phyloP scores from a whole-genome alignment of 2,329 filamentous ascomycete genomes.

The Nemania sp. region DNA sequence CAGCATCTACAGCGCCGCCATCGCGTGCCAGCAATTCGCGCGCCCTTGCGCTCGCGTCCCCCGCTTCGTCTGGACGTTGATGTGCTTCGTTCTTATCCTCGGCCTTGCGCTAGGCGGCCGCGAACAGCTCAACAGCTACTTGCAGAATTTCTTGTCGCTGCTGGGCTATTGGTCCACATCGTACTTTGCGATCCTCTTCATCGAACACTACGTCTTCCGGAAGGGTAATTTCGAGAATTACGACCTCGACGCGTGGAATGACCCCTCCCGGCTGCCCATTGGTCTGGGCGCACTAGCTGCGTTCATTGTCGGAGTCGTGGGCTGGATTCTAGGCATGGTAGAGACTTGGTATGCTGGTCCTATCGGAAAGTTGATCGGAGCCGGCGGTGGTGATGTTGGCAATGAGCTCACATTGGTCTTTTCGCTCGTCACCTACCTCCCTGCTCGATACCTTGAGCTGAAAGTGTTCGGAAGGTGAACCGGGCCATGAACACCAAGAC shows the following conservation, averaged over 20 bases:
- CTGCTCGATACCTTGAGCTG: constrained; percentile 53
- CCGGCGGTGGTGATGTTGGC: constrained; percentile 52
- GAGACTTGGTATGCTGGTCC: constrained; percentile 59
- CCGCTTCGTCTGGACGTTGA: constrained; percentile 51
- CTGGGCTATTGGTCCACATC: constrained; percentile 55
- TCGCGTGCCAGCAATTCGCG: constrained; percentile 47
- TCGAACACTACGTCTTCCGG: constrained; percentile 54
- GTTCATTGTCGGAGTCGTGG: constrained; percentile 48
- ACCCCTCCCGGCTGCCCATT: constrained; percentile 46
- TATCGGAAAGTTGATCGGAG: constrained; percentile 48
- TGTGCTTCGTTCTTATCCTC: constrained; percentile 50
- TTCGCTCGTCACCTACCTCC: constrained; percentile 51
- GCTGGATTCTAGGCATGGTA: constrained; percentile 58
- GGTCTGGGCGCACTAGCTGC: constrained; percentile 48
- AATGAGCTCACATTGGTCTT: constrained; percentile 57
- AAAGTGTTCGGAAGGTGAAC: constrained; percentile 50
- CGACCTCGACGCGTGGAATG: constrained; percentile 54
- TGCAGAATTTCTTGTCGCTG: constrained; percentile 52
- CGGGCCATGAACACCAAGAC: no score
- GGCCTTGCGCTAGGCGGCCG: constrained; percentile 48
- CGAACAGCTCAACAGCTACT: constrained; percentile 47
- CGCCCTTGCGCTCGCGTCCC: constrained; percentile 48
- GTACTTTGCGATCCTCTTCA: constrained; percentile 52
- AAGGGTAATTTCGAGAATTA: constrained; percentile 47
- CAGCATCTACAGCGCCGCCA: constrained; percentile 45